Evolutionary conservation across 2,329 filamentous ascomycete genomes (phyloP), one percentile per base, ranked within the genome.

Genomic region (Aspergillus sp.): DNA sequence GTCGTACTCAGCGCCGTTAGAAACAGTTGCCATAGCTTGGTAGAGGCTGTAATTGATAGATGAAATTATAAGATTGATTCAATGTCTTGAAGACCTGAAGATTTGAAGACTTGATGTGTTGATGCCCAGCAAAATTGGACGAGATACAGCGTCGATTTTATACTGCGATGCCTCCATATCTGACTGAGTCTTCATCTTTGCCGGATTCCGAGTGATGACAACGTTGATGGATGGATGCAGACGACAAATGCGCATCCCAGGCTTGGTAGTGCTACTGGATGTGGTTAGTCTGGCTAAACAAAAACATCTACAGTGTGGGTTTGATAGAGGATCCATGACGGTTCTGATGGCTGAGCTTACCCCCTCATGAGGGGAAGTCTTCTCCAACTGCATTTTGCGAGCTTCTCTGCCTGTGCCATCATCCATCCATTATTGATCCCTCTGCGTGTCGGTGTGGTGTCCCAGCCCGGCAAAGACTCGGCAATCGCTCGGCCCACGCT

Each of bases 1-100:
- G 61, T 72, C 69, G 54, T 55, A 69, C 27, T 59, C 40, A 37
- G 56, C 57, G 24, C 57, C 34, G 34, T 37, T 37, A n/a, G 34
- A 37, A 37, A 37, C 34, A n/a, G 34, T 37, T 37, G 34, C 34
- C 34, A 37, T 37, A 7, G 7, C 15, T 37, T 2, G 34, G 3
- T 5, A n/a, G 34, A 11, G 3, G 27, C 11, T 30, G 8, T 11
- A 30, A 4, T 11, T 30, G 9, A 11, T 37, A 6, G 15, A 13
- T 37, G 5, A n/a, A n/a, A 37, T 4, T 37, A 11, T n/a, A 15
- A 37, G 34, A 37, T n/a, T 37, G 12, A 7, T 37, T 37, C 34
- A 37, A 37, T 37, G 34, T 37, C 34, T 37, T 37, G 13, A 37
- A 37, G 33, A 37, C 33, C 15, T 37, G 33, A 30, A 4, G 27